These are phyloP conservation scores for Platismatia glauca DNA, from an alignment of 495 filamentous ascomycete genomes.

Conservation along the genomic window DNA sequence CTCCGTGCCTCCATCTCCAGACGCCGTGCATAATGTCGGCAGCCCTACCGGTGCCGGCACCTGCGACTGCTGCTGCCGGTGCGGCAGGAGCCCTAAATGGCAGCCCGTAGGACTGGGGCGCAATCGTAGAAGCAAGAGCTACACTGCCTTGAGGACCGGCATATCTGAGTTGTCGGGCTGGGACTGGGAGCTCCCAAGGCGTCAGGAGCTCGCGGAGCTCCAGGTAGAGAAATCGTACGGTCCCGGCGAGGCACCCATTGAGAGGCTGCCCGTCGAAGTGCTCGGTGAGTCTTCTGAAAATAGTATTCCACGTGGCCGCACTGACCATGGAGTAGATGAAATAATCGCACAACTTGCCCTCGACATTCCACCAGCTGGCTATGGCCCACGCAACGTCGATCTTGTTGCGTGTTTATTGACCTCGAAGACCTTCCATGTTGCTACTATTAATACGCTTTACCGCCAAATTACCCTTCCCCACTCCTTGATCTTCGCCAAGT, in stretches of 20 bases:
- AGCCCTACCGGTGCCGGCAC: slow-evolving; percentile 34
- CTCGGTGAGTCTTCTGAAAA: slow-evolving; percentile 47
- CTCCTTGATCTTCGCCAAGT: slow-evolving; percentile 79
- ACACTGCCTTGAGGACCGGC: slow-evolving; percentile 52
- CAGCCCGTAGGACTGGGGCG: slow-evolving; percentile 55
- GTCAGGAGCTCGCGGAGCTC: slow-evolving; percentile 26
- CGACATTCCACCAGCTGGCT: slow-evolving; percentile 69
- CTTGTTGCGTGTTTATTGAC: slow-evolving; percentile 69
- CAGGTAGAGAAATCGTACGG: slow-evolving; percentile 25
- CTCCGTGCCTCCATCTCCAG: slow-evolving; percentile 42
- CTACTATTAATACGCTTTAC: slow-evolving; percentile 71
- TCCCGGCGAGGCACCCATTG: slow-evolving; percentile 39
- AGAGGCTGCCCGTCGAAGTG: slow-evolving; percentile 61
- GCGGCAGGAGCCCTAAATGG: slow-evolving; percentile 63
- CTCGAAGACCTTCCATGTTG: slow-evolving; percentile 64
- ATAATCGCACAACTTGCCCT: slow-evolving; percentile 68
- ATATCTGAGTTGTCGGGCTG: slow-evolving; percentile 39
- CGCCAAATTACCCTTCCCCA: slow-evolving; percentile 79
- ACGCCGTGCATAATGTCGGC: slow-evolving; percentile 30
- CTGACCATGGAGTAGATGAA: slow-evolving; percentile 42
- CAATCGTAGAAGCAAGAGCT: slow-evolving; percentile 62
- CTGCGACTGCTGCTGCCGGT: slow-evolving; percentile 59
- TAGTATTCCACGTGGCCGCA: not conserved
- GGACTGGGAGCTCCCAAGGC: slow-evolving; percentile 43
- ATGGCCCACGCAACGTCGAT: slow-evolving; percentile 72